Evolutionary conservation across 1,284 basidiomycete genomes (phyloP).

Genomic region (Coniophora puteana): DNA sequence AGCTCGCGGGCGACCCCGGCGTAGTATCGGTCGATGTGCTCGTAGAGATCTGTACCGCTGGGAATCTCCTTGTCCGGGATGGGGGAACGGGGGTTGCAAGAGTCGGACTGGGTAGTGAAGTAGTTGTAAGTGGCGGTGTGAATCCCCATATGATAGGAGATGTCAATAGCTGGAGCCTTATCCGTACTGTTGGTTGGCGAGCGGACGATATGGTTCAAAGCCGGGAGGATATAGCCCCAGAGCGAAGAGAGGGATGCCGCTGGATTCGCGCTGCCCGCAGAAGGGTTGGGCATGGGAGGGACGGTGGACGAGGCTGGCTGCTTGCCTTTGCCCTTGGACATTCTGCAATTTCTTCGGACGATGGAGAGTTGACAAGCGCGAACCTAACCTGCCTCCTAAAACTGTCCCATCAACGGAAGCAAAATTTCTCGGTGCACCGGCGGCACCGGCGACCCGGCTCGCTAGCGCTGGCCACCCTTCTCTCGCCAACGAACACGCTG

Average conservation of each 20-base stretch:
- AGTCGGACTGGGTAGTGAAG: constrained; percentile 62
- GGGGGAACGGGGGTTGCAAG: constrained; percentile 25
- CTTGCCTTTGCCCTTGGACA: constrained; percentile 29
- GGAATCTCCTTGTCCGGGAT: constrained; percentile 21
- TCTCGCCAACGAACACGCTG: too few species aligned
- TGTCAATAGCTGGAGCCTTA: constrained; percentile 66
- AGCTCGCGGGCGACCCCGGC: constrained; percentile 56
- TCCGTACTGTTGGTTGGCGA: constrained; percentile 52
- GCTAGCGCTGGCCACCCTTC: too few species aligned
- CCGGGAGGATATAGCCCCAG: constrained; percentile 71
- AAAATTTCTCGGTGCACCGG: too few species aligned
- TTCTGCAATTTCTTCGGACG: too few species aligned
- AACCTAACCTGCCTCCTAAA: too few species aligned
- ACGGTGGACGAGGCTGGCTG: constrained; percentile 19
- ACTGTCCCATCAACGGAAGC: too few species aligned
- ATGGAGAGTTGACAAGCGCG: too few species aligned
- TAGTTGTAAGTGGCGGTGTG: constrained; percentile 79
- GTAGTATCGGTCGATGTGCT: constrained; percentile 65
- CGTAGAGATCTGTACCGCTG: constrained; percentile 66
- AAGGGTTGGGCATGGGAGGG: constrained; percentile 47
- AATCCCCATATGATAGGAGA: constrained; percentile 69
- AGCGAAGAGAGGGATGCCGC: constrained; percentile 63
- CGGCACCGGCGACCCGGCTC: too few species aligned
- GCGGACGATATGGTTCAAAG: constrained; percentile 70
- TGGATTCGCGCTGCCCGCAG: constrained; percentile 67